These are phyloP conservation scores for Fusarium hostae DNA, from an alignment of 2,329 filamentous ascomycete species.

Conservation along the genomic window DNA sequence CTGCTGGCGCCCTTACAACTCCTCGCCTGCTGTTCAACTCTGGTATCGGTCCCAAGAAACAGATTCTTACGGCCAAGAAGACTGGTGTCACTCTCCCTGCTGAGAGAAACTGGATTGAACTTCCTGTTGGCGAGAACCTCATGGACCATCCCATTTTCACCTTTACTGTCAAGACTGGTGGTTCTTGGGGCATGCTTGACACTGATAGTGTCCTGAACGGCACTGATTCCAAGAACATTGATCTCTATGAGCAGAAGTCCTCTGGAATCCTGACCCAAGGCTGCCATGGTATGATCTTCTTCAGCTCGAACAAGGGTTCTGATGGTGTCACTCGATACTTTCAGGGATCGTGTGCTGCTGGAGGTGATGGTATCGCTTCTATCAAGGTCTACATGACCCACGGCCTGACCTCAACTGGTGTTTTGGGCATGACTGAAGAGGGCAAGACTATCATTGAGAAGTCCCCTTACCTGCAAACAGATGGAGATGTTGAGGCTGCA, in stretches of 20 bases:
- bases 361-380: slow-evolving; percentile 63
- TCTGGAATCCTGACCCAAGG: slow-evolving; percentile 72
- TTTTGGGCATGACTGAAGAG: slow-evolving; percentile 67
- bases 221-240: slow-evolving; percentile 65
- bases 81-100: slow-evolving; percentile 63
- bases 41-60: slow-evolving; percentile 71
- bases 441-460: slow-evolving; percentile 69
- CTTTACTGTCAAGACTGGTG: slow-evolving; percentile 39
- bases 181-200: slow-evolving; percentile 37
- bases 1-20: slow-evolving; percentile 74
- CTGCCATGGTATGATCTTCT: slow-evolving; percentile 67
- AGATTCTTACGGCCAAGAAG: slow-evolving; percentile 63
- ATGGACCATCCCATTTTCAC: slow-evolving; percentile 62
- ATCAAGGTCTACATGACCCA: slow-evolving; percentile 72
- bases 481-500: slow-evolving; percentile 71
- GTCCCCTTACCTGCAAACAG: slow-evolving; percentile 68
- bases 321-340: slow-evolving; percentile 72
- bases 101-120: slow-evolving; percentile 63
- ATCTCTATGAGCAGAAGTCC: slow-evolving; percentile 67
- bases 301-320: slow-evolving; percentile 64
- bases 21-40: slow-evolving; percentile 70
- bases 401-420: slow-evolving; percentile 69
- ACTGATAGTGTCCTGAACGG: slow-evolving; percentile 60
- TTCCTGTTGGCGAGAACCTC: slow-evolving; percentile 67
- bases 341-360: slow-evolving; percentile 74